Conservation (phyloP, 768 basidiomycete genomes). For the Trametes villosa region DNA sequence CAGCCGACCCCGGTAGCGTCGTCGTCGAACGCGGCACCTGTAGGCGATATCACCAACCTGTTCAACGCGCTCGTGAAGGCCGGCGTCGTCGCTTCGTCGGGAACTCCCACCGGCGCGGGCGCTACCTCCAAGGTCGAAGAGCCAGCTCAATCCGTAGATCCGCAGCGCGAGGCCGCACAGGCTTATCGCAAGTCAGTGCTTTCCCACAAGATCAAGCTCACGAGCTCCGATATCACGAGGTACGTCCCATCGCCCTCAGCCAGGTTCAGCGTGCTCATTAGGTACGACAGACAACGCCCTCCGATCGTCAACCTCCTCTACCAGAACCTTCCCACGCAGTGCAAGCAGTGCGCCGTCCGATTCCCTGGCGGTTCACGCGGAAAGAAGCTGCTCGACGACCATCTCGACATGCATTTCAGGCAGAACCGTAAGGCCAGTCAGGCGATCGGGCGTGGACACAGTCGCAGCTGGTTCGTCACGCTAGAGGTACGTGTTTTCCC, state of each 20-base stretch:
- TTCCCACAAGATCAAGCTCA: slow-evolving; percentile 61
- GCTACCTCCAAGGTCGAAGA: slow-evolving; percentile 44
- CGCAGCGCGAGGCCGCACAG: slow-evolving; percentile 52
- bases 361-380: slow-evolving; percentile 75
- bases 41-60: slow-evolving; percentile 56
- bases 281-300: slow-evolving; percentile 55
- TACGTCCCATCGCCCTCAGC: slow-evolving; percentile 39
- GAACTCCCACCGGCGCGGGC: slow-evolving; percentile 55
- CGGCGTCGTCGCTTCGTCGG: slow-evolving; percentile 67
- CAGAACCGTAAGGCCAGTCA: slow-evolving; percentile 86
- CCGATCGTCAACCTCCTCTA: slow-evolving; percentile 71
- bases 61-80: slow-evolving; percentile 75
- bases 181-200: slow-evolving; percentile 67
- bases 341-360: slow-evolving; percentile 92
- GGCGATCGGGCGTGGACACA: slow-evolving; percentile 81
- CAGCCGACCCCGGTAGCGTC: slow-evolving; percentile 31
- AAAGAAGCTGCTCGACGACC: slow-evolving; percentile 80
- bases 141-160: slow-evolving; percentile 37
- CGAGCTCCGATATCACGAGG: slow-evolving; percentile 73
- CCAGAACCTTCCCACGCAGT: slow-evolving; percentile 75
- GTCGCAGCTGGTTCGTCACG: slow-evolving; percentile 86
- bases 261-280: neutral
- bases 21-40: slow-evolving; percentile 30
- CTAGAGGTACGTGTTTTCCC: slow-evolving; percentile 64
- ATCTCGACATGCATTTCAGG: slow-evolving; percentile 96